Percentiles rank a stretch among this genome's conserved stretches.
These are phyloP conservation scores for Lentinula raphanica DNA, from an alignment of 768 basidiomycete species.

Conservation along the genomic window DNA sequence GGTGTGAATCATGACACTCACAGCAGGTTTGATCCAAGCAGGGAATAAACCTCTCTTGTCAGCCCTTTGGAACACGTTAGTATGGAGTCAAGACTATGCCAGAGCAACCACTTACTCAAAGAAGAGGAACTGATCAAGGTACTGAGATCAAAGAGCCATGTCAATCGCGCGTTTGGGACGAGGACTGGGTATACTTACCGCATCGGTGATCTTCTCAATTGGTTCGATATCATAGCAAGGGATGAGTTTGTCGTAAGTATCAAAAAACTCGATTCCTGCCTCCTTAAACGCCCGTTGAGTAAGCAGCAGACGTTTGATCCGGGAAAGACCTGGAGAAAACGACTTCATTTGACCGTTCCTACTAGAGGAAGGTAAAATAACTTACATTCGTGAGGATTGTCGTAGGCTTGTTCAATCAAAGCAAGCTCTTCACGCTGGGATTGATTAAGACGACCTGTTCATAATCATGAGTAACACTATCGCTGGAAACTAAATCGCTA, in stretches of 20 bases:
- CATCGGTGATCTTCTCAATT: constrained; percentile 99
- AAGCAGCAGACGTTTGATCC: constrained; percentile 93
- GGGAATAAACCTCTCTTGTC: constrained; percentile 98
- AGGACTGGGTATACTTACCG: constrained; percentile 42
- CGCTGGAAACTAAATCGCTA: neutral
- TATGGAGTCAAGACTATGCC: neutral
- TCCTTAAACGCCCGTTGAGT: constrained; percentile 99
- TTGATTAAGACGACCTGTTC: constrained; percentile 78
- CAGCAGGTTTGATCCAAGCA: constrained; percentile 96
- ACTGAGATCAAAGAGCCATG: constrained; percentile 36
- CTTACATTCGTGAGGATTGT: constrained; percentile 97
- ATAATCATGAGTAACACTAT: neutral
- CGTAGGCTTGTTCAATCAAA: constrained; percentile 97
- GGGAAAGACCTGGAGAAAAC: constrained; percentile 61
- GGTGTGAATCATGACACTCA: constrained; percentile 20
- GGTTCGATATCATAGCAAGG: constrained; percentile 99
- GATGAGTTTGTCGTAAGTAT: constrained; percentile 97
- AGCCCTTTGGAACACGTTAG: constrained; percentile 38
- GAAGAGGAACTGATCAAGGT: constrained; percentile 97
- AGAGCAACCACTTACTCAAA: constrained; percentile 58
- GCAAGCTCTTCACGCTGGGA: constrained; percentile 98
- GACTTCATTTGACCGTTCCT: constrained; percentile 5
- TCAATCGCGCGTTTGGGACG: neutral
- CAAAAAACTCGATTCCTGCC: constrained; percentile 93
- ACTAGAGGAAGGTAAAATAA: neutral